Evolutionary conservation across 208 protist genomes (phyloP).

Genomic region (Crithidia sp.): DNA sequence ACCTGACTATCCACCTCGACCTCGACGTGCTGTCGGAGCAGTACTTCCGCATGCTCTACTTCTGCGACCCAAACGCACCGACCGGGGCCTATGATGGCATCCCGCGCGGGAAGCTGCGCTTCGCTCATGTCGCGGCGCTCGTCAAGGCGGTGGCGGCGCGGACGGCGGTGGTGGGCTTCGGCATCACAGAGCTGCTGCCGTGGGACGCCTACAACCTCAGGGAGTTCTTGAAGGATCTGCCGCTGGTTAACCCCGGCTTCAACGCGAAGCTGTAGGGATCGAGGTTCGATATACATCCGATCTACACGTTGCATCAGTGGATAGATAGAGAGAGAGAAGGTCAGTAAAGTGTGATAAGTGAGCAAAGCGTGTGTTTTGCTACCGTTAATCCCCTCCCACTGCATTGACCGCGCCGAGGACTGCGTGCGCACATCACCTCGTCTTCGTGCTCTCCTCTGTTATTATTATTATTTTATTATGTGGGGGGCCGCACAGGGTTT

Average conservation of each 20-base stretch:
- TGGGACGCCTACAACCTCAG: slow-evolving; percentile 35
- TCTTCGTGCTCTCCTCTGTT: too few relatives aligned
- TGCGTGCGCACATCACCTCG: too few relatives aligned
- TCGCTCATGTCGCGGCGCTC: slow-evolving; percentile 20
- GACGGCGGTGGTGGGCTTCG: slow-evolving; percentile 38
- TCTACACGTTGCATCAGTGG: too few relatives aligned
- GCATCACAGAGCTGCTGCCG: slow-evolving; percentile 41
- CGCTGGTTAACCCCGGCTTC: slow-evolving; percentile 20
- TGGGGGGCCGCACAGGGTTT: too few relatives aligned
- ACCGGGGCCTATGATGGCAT: slow-evolving; percentile 21
- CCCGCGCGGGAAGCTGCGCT: slow-evolving; percentile 28
- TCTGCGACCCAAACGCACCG: slow-evolving; percentile 23
- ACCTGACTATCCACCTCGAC: slow-evolving; percentile 42
- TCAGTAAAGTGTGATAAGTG: too few relatives aligned
- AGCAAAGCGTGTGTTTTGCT: neutral
- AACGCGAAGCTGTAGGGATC: slow-evolving; percentile 16
- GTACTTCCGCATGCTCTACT: slow-evolving; percentile 28
- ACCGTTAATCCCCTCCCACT: neutral
- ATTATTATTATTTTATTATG: too few relatives aligned
- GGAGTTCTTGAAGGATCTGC: slow-evolving; percentile 24
- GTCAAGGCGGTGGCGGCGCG: slow-evolving; percentile 17
- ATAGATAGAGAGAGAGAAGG: too few relatives aligned
- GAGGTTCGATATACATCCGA: too few relatives aligned
- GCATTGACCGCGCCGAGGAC: neutral
- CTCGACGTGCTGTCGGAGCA: slow-evolving; percentile 37